phyloP scores from a whole-genome alignment of 768 basidiomycete species.

The Leccinum subtestaceum region DNA sequence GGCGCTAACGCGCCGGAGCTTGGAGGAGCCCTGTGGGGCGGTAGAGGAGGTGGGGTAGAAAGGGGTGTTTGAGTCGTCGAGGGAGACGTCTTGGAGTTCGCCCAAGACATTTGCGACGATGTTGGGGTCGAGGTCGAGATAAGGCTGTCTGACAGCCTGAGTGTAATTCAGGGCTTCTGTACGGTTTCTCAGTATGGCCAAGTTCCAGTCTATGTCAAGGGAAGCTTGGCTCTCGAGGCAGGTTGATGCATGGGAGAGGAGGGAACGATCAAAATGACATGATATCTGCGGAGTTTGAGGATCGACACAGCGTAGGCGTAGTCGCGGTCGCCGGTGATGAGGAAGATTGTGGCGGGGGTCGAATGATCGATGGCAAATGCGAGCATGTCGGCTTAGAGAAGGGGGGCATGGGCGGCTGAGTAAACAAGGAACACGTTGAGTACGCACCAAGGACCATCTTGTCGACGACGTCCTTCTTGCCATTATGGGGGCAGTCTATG shows the following conservation, averaged over 20 bases:
- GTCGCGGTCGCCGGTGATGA: slow-evolving; percentile 68
- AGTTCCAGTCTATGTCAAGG: slow-evolving; percentile 48
- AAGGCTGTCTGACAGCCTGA: slow-evolving; percentile 25
- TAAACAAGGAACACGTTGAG: not conserved
- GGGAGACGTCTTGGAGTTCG: slow-evolving; percentile 19
- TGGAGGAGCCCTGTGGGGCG: slow-evolving; percentile 2
- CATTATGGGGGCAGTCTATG: slow-evolving; percentile 35
- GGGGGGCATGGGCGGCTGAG: not conserved
- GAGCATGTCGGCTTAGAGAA: slow-evolving; percentile 58
- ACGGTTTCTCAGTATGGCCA: slow-evolving; percentile 36
- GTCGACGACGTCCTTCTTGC: slow-evolving; percentile 40
- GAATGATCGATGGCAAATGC: slow-evolving; percentile 62
- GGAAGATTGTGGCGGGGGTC: slow-evolving; percentile 50
- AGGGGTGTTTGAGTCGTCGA: slow-evolving; percentile 15
- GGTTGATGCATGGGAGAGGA: slow-evolving; percentile 34
- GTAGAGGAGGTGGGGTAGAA: slow-evolving; percentile 1
- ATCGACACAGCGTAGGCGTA: slow-evolving; percentile 62
- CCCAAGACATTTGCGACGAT: slow-evolving; percentile 19
- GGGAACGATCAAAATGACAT: slow-evolving; percentile 50
- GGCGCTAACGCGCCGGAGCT: slow-evolving; percentile 17
- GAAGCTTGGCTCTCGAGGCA: slow-evolving; percentile 57
- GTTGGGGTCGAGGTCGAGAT: slow-evolving; percentile 22
- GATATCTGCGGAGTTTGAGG: slow-evolving; percentile 52
- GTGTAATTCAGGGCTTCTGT: slow-evolving; percentile 16
- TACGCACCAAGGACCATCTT: slow-evolving; percentile 45